Base-by-base conservation (phyloP, 305 asterid genomes). In the Rubia balearica region DNA sequence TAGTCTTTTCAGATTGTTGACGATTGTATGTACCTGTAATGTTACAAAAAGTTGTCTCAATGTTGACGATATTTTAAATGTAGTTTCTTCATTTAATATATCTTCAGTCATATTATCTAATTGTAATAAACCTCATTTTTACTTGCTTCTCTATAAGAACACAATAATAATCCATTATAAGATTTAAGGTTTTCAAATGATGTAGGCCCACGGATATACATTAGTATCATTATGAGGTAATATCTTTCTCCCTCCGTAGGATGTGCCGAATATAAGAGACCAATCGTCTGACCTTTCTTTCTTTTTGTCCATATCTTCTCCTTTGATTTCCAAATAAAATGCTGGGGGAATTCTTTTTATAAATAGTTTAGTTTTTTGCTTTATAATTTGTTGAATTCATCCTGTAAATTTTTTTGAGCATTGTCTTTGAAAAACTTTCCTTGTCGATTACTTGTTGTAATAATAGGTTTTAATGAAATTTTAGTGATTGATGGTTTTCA, bases 211-310 rank as follows among this genome's bases (percentile, higher is more conserved):
- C 70, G 30, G 0, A 60, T 51, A 61, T 79, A 65, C 48, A 30
- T 24, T 4, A 76, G 12, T 7, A 78, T 6, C 1, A 74, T 2
- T 0, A 61, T 4, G 0, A 75, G 5, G 5, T 62, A 68, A 11
- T 62, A 72, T 1, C 33, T 36, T 36, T 22, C 10, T 68, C 72
- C 79, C 5, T 68, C 75, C 0, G 6, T 36, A 36, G 40, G 40
- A 36, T 36, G 40, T 36, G 40, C 40, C 4, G 13, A 30, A 13
- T 12, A 6, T 0, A 67, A 4, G 4, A 14, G 7, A 10, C 70
- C 57, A 8, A 66, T 43, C 6, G 7, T 14, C 3, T 66, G 40
- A 3, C 21, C 55, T 11, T 12, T 12, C 0, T 9, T 8, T 12
- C 70, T 21, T 4, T 5, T 0, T 0, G 38, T 19, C 70, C 57